Evolutionary conservation across 2,329 filamentous ascomycete species (phyloP), one percentile per base, ranked within the genome.

Genomic region (Fusarium udum): DNA sequence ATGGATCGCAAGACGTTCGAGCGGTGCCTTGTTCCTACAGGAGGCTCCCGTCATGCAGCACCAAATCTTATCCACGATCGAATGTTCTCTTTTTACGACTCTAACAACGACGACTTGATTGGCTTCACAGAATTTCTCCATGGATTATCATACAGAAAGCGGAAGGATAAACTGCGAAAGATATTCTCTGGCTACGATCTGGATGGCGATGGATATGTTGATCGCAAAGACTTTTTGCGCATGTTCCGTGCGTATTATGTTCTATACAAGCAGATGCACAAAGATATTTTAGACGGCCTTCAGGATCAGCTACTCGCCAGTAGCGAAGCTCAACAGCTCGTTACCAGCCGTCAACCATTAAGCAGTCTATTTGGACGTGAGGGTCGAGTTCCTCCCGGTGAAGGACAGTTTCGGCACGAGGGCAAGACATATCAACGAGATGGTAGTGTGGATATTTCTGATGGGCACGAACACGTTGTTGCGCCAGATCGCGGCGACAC

Each of bases 1-100:
- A 97, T 98, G 85, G 95, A 98, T 79, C 91, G 95, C 69, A 93
- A 92, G 81, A 97, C 94, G 0, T 99, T 99, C 82, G 94, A 98
- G 80, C 91, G 93, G 53, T 97, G 95, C 75, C 91, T 98, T 68
- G 92, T 97, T 13, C 94, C 94, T 7, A 93, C 93, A n/a, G 93
- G 92, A 20, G 92, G 92, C n/a, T 89, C 91, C 65, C 89, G 92
- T 37, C 92, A 94, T 62, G 90, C 92, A 16, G 88, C 92, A 2
- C 94, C 95, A 3, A 98, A 97, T 80, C 89, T 97, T 20, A 93
- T 99, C 67, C 96, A 97, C 79, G 95, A 99, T 80, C 92, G 96
- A 75, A 96, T 98, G 89, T 99, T 98, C 83, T 90, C 93, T 57
- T 98, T 98, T 81, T 99, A 98, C 81, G 96, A 99, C 82, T 93